Conservation (phyloP, 208 protist genomes). For the Endotrypanum monterogeii region DNA sequence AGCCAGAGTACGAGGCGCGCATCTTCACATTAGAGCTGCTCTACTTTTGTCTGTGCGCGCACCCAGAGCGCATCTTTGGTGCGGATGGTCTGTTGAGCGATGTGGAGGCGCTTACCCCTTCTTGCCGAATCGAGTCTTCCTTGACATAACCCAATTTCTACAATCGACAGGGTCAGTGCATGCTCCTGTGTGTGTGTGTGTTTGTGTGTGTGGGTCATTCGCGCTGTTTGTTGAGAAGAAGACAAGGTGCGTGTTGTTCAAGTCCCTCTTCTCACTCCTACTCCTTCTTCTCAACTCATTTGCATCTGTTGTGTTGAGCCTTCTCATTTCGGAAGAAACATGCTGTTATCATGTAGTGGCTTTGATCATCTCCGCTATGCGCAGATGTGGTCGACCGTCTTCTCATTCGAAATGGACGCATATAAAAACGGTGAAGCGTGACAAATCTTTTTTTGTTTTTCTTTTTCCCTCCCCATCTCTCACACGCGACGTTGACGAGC, state of each 20-base stretch:
- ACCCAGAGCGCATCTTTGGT: slow-evolving; percentile 44
- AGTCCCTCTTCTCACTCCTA: too few relatives aligned
- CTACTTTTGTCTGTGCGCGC: slow-evolving; percentile 62
- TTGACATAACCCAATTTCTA: not conserved
- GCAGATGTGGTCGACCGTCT: too few relatives aligned
- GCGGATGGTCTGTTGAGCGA: slow-evolving; percentile 37
- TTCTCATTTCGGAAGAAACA: too few relatives aligned
- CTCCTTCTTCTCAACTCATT: too few relatives aligned
- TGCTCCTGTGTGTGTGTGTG: not conserved
- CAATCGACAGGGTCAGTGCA: not conserved
- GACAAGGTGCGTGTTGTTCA: too few relatives aligned
- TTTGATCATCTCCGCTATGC: too few relatives aligned
- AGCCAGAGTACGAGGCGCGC: slow-evolving; percentile 26
- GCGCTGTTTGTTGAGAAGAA: too few relatives aligned
- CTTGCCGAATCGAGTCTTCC: slow-evolving; percentile 52
- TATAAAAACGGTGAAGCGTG: not conserved
- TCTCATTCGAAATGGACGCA: too few relatives aligned
- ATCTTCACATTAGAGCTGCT: slow-evolving; percentile 76
- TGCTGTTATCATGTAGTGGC: too few relatives aligned
- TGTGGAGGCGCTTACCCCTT: slow-evolving; percentile 29
- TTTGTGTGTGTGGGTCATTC: not conserved
- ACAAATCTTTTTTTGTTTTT: not conserved
- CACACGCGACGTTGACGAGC: too few relatives aligned
- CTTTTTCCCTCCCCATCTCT: not conserved
- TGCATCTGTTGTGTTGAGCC: too few relatives aligned